These are phyloP conservation scores for Clitopilus hobsonii DNA, from an alignment of 768 basidiomycete species.

Conservation along the genomic window DNA sequence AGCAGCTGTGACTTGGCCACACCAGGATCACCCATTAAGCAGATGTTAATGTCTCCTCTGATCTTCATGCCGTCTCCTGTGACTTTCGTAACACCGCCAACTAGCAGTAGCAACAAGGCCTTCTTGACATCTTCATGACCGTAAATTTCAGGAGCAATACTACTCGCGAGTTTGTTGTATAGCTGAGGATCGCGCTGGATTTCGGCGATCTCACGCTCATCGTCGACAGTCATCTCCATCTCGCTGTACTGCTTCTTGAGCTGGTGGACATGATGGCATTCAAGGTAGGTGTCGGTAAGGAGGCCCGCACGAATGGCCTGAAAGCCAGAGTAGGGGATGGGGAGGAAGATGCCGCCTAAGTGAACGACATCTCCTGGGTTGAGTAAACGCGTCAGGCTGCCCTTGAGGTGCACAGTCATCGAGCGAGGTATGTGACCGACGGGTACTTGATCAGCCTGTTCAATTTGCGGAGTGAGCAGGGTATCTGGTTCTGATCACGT, in stretches of 20 bases:
- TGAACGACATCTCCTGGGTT: conserved; percentile 96
- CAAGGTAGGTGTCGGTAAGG: conserved; percentile 95
- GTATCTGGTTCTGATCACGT: not conserved
- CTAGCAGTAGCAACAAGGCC: conserved; percentile 83
- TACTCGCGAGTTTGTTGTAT: conserved; percentile 84
- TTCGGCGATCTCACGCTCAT: conserved; percentile 61
- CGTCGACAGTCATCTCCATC: conserved; percentile 88
- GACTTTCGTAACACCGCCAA: conserved; percentile 93
- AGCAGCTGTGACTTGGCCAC: conserved; percentile 96
- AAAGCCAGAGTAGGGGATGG: conserved; percentile 96
- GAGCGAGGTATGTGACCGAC: conserved; percentile 98
- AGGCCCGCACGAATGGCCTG: conserved; percentile 96
- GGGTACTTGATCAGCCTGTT: conserved; percentile 95
- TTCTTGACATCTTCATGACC: conserved; percentile 98
- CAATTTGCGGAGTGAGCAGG: no score
- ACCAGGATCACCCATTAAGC: conserved; percentile 99
- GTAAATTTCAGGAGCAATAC: conserved; percentile 98
- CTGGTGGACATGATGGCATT: conserved; percentile 85
- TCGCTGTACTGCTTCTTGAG: conserved; percentile 97
- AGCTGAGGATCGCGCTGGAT: conserved; percentile 73
- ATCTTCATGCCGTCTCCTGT: conserved; percentile 99
- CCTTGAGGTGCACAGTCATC: conserved; percentile 95
- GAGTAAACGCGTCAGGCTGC: conserved; percentile 83
- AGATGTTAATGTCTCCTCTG: conserved; percentile 94
- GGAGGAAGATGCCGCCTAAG: conserved; percentile 94